These are phyloP conservation scores for Xylariaceae sp. DNA, from an alignment of 2,329 filamentous ascomycete genomes.

Conservation along the genomic window DNA sequence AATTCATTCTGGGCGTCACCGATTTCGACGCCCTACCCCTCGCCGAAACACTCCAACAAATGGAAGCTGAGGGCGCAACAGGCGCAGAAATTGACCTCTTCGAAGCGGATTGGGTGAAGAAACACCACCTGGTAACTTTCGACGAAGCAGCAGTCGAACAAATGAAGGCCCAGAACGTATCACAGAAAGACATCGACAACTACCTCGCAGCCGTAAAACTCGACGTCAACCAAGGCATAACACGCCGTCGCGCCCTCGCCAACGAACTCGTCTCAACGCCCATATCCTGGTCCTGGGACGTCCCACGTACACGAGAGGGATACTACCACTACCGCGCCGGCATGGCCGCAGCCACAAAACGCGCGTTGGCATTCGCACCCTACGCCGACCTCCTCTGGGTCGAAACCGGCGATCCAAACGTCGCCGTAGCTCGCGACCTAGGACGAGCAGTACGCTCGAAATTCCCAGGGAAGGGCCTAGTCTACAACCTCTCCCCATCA, in stretches of 20 bases:
- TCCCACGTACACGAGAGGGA: conserved; percentile 88
- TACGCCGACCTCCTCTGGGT: conserved; percentile 97
- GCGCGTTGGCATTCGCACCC: conserved; percentile 84
- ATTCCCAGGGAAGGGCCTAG: conserved; percentile 79
- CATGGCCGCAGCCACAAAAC: conserved; percentile 84
- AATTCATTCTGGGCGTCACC: conserved; percentile 88
- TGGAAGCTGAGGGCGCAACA: conserved; percentile 77
- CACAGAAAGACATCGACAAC: conserved; percentile 60
- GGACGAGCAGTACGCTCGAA: conserved; percentile 69
- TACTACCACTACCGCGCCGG: conserved; percentile 89
- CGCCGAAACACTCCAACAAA: conserved; percentile 82
- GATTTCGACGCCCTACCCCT: conserved; percentile 73
- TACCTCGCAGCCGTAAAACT: conserved; percentile 63
- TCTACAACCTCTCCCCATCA: conserved; percentile 93
- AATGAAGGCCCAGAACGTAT: conserved; percentile 63
- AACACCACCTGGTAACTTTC: conserved; percentile 80
- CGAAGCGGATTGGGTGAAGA: conserved; percentile 85
- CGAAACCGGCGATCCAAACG: conserved; percentile 86
- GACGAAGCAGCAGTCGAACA: conserved; percentile 85
- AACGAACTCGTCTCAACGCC: conserved; percentile 63
- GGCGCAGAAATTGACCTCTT: conserved; percentile 80
- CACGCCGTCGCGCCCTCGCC: conserved; percentile 72
- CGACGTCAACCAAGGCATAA: conserved; percentile 74
- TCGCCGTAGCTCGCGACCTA: conserved; percentile 72
- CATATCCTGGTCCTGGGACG: conserved; percentile 85